Conservation (phyloP, 805 yeast species). For the Metschnikowia cubensis region DNA sequence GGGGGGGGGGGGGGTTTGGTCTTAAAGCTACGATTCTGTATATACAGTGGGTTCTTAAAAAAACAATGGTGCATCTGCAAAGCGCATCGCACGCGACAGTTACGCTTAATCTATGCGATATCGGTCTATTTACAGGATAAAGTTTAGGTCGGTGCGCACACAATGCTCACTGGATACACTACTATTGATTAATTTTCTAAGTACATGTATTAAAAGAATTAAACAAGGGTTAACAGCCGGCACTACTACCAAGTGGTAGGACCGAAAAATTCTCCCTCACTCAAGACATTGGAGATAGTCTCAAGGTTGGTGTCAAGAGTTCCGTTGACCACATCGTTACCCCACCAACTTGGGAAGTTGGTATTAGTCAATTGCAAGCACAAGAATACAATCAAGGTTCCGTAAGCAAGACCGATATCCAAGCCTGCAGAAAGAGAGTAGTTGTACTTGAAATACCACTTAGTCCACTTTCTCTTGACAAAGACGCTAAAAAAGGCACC, state of each 20-base stretch:
- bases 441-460: slow-evolving; percentile 44
- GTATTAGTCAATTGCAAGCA: slow-evolving; percentile 23
- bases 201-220: background rate
- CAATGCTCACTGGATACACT: background rate
- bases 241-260: slow-evolving; percentile 41
- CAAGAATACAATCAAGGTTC: slow-evolving; percentile 37
- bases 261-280: slow-evolving; percentile 45
- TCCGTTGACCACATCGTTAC: slow-evolving; percentile 42
- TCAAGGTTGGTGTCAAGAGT: slow-evolving; percentile 37
- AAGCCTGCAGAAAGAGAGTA: slow-evolving; percentile 44
- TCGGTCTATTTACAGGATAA: background rate
- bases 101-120: background rate
- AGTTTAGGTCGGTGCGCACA: background rate
- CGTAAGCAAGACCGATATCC: slow-evolving; percentile 43
- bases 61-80: slow-evolving; percentile 1
- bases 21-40: background rate
- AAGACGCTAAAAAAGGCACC: slow-evolving; percentile 36
- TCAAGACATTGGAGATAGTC: slow-evolving; percentile 26
- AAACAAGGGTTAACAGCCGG: background rate
- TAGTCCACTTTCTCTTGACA: slow-evolving; percentile 38
- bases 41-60: background rate
- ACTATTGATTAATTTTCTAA: background rate
- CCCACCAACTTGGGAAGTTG: slow-evolving; percentile 59
- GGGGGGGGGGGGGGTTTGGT: no score
- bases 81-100: background rate